These are phyloP conservation scores for Flaveria bidentis DNA, from an alignment of 129 eudicot genomes.

Conservation along the genomic window DNA sequence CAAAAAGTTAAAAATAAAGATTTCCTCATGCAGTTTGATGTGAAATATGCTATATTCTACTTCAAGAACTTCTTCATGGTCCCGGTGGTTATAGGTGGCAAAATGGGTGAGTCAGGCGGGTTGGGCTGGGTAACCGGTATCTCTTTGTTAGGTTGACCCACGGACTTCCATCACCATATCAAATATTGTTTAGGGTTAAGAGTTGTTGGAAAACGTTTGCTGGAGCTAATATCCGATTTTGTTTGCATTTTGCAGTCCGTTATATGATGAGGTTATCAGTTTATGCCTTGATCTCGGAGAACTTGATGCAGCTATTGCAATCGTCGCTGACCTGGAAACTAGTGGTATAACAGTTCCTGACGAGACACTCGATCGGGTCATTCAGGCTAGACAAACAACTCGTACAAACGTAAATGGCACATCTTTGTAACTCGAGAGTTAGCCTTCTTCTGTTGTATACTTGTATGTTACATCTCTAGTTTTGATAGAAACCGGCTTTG, in stretches of 20 bases:
- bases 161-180: background rate
- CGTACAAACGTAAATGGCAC: slow-evolving; percentile 52
- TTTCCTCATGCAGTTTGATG: too few relatives aligned
- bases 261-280: slow-evolving; percentile 81
- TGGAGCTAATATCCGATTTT: slow-evolving; percentile 12
- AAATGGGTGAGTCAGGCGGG: background rate
- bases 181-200: slow-evolving; percentile 1
- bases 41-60: too few relatives aligned
- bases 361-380: slow-evolving; percentile 79
- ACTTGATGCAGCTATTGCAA: slow-evolving; percentile 88
- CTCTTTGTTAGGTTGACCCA: background rate
- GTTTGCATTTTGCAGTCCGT: slow-evolving; percentile 55
- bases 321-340: slow-evolving; percentile 88
- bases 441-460: slow-evolving; percentile 14
- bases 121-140: slow-evolving; percentile 6
- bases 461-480: slow-evolving; percentile 20
- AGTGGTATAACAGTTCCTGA: slow-evolving; percentile 86
- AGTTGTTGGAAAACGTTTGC: background rate
- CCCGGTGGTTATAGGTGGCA: background rate
- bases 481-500: slow-evolving; percentile 26
- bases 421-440: slow-evolving; percentile 31
- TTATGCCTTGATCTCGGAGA: slow-evolving; percentile 91
- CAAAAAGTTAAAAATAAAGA: too few relatives aligned
- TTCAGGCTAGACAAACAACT: slow-evolving; percentile 71
- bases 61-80: too few relatives aligned